Base-by-base conservation (phyloP, 257 asterid genomes). In the Petunia secreta region DNA sequence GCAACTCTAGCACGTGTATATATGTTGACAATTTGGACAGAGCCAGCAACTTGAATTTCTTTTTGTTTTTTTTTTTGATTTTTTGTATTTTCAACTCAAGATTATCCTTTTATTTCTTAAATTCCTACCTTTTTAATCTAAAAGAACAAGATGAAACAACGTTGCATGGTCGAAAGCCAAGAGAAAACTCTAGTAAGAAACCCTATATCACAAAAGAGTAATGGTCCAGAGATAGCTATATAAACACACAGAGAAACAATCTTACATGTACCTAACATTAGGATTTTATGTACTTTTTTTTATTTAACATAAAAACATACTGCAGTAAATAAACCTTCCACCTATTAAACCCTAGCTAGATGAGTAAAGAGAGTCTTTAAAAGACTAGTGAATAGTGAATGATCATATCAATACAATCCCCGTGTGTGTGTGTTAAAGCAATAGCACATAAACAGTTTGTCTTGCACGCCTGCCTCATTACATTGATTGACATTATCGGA, bases 391-490 rank as follows among this genome's bases (percentile, higher is more conserved):
- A 71, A 71, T 48, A 44, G 50, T 16, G 36, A 36, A 71, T 69
- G 74, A 65, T 46, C 25, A 25, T 7, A 46, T 71, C 16, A 71
- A 48, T 71, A 50, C 48, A 71, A 71, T 40, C 41, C 6, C 25
- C 16, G 62, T 55, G 43, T 48, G 16, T 80, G 83, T 43, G 79
- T 83, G 79, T 64, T 57, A 83, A 83, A 83, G 86, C 68, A 77
- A 15, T 39, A 57, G 39, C 86, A 83, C 55, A 66, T 48, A 38
- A 5, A 34, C 84, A 83, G 84, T 55, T 80, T 76, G 46, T 80
- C 75, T 83, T 57, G 79, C 86, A 83, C 86, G 86, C 86, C 76
- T 1, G 44, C 79, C 81, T 13, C 8, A n/a, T 75, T 14, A 39
- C 41, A 80, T 75, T 79, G 83, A 83, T 59, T 4, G 38, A 38